A percentile compares a stretch with the other conserved stretches of the same genome.
Evolutionary conservation across 169 alveolate genomes (phyloP).

Genomic region (Plasmodium gallinaceum): DNA sequence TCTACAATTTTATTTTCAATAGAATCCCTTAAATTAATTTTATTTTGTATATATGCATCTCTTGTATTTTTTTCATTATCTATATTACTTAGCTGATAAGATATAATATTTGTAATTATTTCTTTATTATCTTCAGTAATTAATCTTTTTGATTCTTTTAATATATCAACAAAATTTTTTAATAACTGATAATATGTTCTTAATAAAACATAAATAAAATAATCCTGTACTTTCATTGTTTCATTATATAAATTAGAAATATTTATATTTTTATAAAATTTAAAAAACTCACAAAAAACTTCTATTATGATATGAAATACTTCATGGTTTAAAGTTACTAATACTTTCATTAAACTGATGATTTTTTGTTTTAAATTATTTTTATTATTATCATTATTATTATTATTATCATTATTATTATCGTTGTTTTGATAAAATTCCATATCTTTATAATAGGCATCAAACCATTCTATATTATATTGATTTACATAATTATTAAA

Average conservation of each 20-base stretch:
- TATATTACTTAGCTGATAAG: neutral
- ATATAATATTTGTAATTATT: conserved; percentile 15
- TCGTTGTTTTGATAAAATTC: neutral
- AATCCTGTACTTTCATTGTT: conserved; percentile 26
- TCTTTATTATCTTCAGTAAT: conserved; percentile 4
- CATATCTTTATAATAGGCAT: conserved; percentile 7
- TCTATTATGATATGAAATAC: conserved; percentile 23
- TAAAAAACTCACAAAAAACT: conserved; percentile 30
- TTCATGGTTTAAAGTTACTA: conserved; percentile 35
- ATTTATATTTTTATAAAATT: conserved; percentile 25
- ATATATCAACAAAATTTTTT: conserved; percentile 8
- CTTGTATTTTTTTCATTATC: neutral
- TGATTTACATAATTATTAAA: conserved; percentile 7
- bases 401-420: neutral
- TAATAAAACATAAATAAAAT: conserved; percentile 25
- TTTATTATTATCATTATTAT: neutral
- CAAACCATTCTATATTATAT: conserved; percentile 57
- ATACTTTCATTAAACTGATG: neutral
- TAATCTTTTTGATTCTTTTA: conserved; percentile 37
- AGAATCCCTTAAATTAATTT: neutral
- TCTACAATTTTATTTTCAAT: neutral
- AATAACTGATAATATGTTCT: conserved; percentile 29
- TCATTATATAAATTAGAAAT: conserved; percentile 20
- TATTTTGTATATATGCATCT: conserved; percentile 21
- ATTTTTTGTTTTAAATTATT: conserved; percentile 8